Conservation (phyloP, 2,329 filamentous ascomycete genomes). For the Salinomyces thailandicus region DNA sequence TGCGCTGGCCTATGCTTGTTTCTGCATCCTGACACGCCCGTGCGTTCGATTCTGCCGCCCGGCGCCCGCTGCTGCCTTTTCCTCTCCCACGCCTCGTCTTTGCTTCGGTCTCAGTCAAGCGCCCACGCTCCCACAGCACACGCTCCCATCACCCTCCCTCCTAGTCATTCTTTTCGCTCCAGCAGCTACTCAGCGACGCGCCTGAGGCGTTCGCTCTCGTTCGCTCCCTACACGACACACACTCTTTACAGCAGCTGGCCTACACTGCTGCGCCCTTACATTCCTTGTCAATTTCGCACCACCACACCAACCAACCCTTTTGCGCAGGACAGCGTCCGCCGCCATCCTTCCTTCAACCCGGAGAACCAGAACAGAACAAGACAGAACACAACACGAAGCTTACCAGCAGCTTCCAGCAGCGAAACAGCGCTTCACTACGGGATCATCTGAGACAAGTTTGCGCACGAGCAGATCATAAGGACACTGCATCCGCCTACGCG, state of each 20-base stretch:
- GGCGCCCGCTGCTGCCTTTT: too few species aligned
- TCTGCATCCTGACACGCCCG: too few species aligned
- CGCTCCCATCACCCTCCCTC: conserved; percentile 5
- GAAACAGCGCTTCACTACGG: background rate
- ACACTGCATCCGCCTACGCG: conserved; percentile 1
- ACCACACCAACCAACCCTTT: conserved; percentile 5
- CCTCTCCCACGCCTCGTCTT: background rate
- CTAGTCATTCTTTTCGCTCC: conserved; percentile 9
- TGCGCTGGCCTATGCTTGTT: too few species aligned
- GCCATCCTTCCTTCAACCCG: conserved; percentile 1
- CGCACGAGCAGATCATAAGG: background rate
- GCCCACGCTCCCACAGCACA: conserved; percentile 2
- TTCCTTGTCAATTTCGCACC: conserved; percentile 6
- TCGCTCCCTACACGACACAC: too few species aligned
- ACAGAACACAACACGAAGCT: background rate
- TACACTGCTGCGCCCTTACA: conserved; percentile 3
- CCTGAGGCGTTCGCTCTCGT: conserved; percentile 8
- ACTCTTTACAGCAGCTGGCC: background rate
- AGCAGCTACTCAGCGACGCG: conserved; percentile 6
- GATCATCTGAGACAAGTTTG: conserved; percentile 1
- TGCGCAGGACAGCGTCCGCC: conserved; percentile 7
- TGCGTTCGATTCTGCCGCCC: too few species aligned
- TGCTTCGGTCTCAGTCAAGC: conserved; percentile 2
- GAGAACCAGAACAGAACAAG: background rate
- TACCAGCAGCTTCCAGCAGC: background rate